Percentiles rank a stretch among this genome's conserved stretches.
Conservation (phyloP, 805 yeast genomes). For the Blastobotrys americana region DNA sequence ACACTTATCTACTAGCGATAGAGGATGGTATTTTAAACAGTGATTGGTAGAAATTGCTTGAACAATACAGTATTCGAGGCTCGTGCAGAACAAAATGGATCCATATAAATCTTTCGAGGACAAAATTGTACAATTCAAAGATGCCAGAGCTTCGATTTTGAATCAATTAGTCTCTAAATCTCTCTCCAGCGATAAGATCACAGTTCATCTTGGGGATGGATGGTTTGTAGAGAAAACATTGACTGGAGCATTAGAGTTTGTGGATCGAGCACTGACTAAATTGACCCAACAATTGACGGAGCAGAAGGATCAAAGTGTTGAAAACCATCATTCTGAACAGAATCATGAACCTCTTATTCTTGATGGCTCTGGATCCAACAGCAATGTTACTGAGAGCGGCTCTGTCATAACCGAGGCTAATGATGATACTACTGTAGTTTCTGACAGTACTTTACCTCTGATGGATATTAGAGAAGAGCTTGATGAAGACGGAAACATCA, state of each 20-base stretch:
- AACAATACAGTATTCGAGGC: too few relatives aligned
- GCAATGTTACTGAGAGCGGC: neutral
- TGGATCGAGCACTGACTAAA: slow-evolving; percentile 14
- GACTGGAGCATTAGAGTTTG: slow-evolving; percentile 17
- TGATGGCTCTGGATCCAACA: neutral
- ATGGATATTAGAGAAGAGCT: slow-evolving; percentile 80
- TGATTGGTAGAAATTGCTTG: too few relatives aligned
- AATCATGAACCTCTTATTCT: neutral
- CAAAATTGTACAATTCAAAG: neutral
- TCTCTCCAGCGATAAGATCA: slow-evolving; percentile 3
- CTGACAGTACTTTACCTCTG: slow-evolving; percentile 39
- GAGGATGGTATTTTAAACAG: too few relatives aligned
- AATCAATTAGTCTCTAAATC: neutral
- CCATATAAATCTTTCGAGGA: too few relatives aligned
- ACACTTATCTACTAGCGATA: too few relatives aligned
- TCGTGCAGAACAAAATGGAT: too few relatives aligned
- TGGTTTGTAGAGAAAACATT: slow-evolving; percentile 23
- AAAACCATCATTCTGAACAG: neutral
- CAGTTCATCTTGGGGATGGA: slow-evolving; percentile 26
- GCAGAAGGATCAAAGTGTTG: slow-evolving; percentile 4
- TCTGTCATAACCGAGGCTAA: neutral
- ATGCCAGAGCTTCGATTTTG: neutral
- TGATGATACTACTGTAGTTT: neutral
- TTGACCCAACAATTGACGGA: slow-evolving; percentile 13
- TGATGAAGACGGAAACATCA: slow-evolving; percentile 74